Conservation (phyloP, 345 rosid genomes). For the Camelina laxa region DNA sequence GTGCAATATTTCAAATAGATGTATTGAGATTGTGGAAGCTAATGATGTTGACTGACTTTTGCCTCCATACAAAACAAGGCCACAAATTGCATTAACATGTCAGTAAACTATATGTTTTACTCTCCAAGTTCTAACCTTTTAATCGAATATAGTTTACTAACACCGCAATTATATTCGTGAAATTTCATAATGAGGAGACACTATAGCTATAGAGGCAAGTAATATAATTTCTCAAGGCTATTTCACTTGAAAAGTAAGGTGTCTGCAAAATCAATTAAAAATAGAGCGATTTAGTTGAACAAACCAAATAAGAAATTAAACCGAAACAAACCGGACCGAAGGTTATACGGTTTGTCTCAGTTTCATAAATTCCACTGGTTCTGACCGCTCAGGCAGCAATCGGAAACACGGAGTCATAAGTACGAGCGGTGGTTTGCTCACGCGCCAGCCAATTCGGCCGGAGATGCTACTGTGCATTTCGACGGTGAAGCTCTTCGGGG, state of each 20-base stretch:
- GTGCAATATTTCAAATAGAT: not conserved
- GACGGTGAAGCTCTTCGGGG: slow-evolving; percentile 21
- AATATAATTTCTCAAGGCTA: not conserved
- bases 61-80: not conserved
- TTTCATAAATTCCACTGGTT: not conserved
- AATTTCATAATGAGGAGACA: not conserved
- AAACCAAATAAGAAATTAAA: not conserved
- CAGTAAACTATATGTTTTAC: not conserved
- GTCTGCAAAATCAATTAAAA: not conserved
- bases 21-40: not conserved
- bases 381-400: slow-evolving; percentile 9
- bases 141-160: not conserved
- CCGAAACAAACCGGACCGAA: not conserved
- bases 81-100: not conserved
- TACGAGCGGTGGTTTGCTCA: slow-evolving; percentile 1
- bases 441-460: not conserved
- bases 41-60: not conserved
- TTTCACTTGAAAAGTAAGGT: not conserved
- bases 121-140: not conserved
- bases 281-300: not conserved
- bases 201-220: not conserved
- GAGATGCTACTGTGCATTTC: slow-evolving; percentile 31
- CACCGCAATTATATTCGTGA: not conserved
- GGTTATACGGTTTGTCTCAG: not conserved
- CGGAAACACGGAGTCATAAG: not conserved